These are phyloP conservation scores for Trametes sanguinea DNA, from an alignment of 768 basidiomycete species.

Conservation along the genomic window DNA sequence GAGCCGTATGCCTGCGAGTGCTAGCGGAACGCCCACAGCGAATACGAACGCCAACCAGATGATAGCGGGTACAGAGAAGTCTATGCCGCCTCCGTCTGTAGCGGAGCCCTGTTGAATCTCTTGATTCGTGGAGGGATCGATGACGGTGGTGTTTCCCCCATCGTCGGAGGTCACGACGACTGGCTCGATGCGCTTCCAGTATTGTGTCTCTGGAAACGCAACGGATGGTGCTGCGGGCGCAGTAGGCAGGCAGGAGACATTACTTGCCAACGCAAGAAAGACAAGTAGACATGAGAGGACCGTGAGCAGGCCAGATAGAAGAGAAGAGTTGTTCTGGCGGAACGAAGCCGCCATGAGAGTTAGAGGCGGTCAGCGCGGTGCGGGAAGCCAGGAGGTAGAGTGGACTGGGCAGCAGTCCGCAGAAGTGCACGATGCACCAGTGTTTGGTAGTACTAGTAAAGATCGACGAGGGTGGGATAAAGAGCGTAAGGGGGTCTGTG, in stretches of 20 bases:
- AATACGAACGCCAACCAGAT: conserved; percentile 61
- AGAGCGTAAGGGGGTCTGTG: conserved; percentile 6
- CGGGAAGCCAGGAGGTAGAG: not conserved
- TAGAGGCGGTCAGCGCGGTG: conserved; percentile 9
- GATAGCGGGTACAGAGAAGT: conserved; percentile 47
- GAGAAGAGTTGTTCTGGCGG: conserved; percentile 12
- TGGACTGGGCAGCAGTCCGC: not conserved
- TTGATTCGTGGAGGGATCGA: conserved; percentile 46
- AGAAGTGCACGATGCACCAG: not conserved
- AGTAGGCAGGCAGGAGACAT: conserved; percentile 13
- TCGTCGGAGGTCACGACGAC: conserved; percentile 21
- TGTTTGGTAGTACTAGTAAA: conserved; percentile 13
- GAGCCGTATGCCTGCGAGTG: conserved; percentile 57
- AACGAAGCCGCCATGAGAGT: conserved; percentile 21
- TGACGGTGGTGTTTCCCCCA: conserved; percentile 44
- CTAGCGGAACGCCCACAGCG: conserved; percentile 53
- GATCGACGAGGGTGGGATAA: conserved; percentile 21
- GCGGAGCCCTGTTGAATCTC: conserved; percentile 54
- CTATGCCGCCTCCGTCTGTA: conserved; percentile 59
- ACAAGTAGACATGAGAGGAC: conserved; percentile 21
- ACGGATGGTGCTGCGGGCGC: not conserved
- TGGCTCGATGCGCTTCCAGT: conserved; percentile 14
- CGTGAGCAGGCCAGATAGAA: conserved; percentile 3
- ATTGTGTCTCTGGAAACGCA: not conserved
- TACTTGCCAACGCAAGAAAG: conserved; percentile 11